Percentiles rank a stretch among this genome's conserved stretches.
Evolutionary conservation across 768 basidiomycete species (phyloP).

Genomic region (Tulasnella calospora): DNA sequence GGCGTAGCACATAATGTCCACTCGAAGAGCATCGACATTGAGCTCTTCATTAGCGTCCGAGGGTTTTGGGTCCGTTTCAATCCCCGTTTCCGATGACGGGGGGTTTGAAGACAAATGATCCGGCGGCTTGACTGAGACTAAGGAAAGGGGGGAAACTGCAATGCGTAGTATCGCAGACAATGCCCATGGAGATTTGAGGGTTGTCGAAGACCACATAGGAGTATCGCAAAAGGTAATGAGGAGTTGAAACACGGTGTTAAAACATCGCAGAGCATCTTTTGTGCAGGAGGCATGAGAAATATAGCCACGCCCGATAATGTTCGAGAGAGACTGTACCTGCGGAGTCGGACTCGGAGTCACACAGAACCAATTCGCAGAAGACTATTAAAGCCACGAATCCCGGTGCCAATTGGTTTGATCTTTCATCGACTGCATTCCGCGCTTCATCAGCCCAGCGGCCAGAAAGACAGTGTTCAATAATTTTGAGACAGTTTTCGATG

Average conservation of each 20-base stretch:
- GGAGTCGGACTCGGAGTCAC: slow-evolving; percentile 32
- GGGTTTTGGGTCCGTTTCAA: slow-evolving; percentile 29
- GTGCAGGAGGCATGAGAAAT: neutral
- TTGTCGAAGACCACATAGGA: neutral
- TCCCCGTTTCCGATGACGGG: slow-evolving; percentile 23
- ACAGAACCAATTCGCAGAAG: slow-evolving; percentile 43
- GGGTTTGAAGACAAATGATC: slow-evolving; percentile 1
- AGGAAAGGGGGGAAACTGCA: neutral
- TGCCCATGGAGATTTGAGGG: slow-evolving; percentile 15
- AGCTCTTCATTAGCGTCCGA: slow-evolving; percentile 18
- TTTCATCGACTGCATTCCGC: slow-evolving; percentile 15
- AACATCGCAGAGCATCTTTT: neutral
- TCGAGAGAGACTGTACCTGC: slow-evolving; percentile 32
- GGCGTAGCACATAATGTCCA: slow-evolving; percentile 71
- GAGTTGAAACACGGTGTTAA: neutral
- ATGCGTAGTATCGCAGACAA: slow-evolving; percentile 3
- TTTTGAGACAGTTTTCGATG: slow-evolving; percentile 37
- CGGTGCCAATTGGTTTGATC: slow-evolving; percentile 14
- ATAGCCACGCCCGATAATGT: neutral
- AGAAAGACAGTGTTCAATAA: slow-evolving; percentile 22
- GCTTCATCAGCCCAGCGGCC: slow-evolving; percentile 10
- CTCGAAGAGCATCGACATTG: slow-evolving; percentile 39
- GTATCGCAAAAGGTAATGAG: slow-evolving; percentile 15
- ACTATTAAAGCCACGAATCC: slow-evolving; percentile 46
- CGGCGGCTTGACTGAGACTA: neutral